These are phyloP conservation scores for Gnetum montanum DNA, from an alignment of 75 land plant genomes.

Conservation along the genomic window DNA sequence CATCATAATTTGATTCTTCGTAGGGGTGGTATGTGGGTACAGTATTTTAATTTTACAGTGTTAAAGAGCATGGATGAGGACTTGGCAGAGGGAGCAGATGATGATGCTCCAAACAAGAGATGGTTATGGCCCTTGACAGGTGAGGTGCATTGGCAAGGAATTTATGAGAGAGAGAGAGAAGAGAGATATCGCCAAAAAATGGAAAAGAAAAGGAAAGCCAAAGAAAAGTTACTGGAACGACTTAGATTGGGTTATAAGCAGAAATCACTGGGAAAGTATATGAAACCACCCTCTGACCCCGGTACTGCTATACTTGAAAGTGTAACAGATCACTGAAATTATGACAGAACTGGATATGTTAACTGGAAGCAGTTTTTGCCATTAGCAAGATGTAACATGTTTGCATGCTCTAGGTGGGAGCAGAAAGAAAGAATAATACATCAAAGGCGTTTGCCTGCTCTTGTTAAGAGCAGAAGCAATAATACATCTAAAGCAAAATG, in stretches of 20 bases:
- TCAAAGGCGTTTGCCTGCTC: too few species aligned
- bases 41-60: constrained; percentile 55
- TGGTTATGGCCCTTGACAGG: constrained; percentile 98
- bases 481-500: too few species aligned
- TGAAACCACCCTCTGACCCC: neutral
- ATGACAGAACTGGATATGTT: too few species aligned
- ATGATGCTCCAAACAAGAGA: constrained; percentile 24
- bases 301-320: neutral
- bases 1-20: constrained; percentile 64
- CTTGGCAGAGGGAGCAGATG: constrained; percentile 86
- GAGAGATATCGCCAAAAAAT: constrained; percentile 60
- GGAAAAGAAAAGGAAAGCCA: constrained; percentile 73
- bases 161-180: constrained; percentile 80
- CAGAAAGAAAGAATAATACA: too few species aligned
- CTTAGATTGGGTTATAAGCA: constrained; percentile 58
- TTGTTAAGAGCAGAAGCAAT: too few species aligned
- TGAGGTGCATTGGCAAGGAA: constrained; percentile 92
- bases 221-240: constrained; percentile 73
- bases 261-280: constrained; percentile 36
- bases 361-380: too few species aligned
- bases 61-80: constrained; percentile 96
- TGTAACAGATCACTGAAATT: constrained; percentile 7
- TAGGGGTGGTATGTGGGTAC: constrained; percentile 71
- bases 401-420: too few species aligned
- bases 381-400: too few species aligned